These are phyloP conservation scores for Noccaea caerulescens DNA, from an alignment of 345 rosid species.

Conservation along the genomic window DNA sequence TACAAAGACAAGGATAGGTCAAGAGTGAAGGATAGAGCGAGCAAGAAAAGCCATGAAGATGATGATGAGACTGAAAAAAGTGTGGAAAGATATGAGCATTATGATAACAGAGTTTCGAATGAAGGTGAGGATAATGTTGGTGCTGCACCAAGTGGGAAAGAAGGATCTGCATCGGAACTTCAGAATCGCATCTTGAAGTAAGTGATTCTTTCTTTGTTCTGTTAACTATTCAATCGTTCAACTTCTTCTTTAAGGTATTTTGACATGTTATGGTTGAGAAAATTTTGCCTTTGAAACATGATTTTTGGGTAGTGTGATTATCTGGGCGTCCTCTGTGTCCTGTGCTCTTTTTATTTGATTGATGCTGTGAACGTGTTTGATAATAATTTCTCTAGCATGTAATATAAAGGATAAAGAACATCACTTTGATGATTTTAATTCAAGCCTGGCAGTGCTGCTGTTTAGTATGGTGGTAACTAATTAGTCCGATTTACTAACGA, in stretches of 20 bases:
- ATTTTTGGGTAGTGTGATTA: slow-evolving; percentile 9
- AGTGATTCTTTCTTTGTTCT: slow-evolving; percentile 40
- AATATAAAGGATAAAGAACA: neutral
- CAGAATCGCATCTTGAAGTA: slow-evolving; percentile 74
- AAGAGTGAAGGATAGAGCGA: slow-evolving; percentile 49
- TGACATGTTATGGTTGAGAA: neutral
- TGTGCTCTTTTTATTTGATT: slow-evolving; percentile 12
- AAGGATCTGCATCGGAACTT: slow-evolving; percentile 48
- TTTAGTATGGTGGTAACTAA: neutral
- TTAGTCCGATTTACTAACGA: slow-evolving; percentile 11
- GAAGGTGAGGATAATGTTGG: slow-evolving; percentile 46
- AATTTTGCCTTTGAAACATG: neutral
- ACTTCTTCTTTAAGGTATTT: neutral
- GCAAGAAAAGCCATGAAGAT: slow-evolving; percentile 60
- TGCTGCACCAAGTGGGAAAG: slow-evolving; percentile 47
- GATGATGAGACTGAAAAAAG: slow-evolving; percentile 54
- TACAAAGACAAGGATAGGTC: slow-evolving; percentile 54
- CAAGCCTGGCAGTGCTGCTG: slow-evolving; percentile 7
- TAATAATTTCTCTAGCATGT: neutral
- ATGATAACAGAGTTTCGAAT: slow-evolving; percentile 48
- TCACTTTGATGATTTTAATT: slow-evolving; percentile 8
- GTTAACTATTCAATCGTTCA: slow-evolving; percentile 5
- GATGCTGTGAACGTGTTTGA: neutral
- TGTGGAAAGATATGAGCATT: slow-evolving; percentile 45
- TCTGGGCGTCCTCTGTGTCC: slow-evolving; percentile 6